A percentile compares a stretch with the other conserved stretches of the same genome.
Conservation (phyloP, 2,329 filamentous ascomycete species). For the Claviceps humidiphila region DNA sequence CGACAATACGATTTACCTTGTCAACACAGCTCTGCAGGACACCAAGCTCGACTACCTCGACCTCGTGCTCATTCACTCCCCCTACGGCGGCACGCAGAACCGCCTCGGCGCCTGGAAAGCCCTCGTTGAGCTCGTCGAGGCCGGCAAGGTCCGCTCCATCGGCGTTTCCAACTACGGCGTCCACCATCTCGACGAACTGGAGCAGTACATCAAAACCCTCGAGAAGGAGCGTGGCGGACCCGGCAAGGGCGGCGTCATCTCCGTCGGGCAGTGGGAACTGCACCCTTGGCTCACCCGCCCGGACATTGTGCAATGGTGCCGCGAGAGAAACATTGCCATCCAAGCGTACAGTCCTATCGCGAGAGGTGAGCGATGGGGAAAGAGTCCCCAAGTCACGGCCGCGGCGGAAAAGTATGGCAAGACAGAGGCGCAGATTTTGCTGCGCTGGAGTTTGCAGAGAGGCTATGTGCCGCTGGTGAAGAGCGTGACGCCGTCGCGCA, state of each 20-base stretch:
- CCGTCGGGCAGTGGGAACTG: constrained; percentile 78
- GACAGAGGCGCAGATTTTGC: constrained; percentile 61
- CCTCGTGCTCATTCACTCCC: constrained; percentile 49
- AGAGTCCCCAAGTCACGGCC: constrained; percentile 44
- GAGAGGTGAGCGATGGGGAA: constrained; percentile 56
- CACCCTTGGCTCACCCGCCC: constrained; percentile 77
- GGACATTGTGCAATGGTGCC: constrained; percentile 70
- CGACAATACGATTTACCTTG: constrained; percentile 46
- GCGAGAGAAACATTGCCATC: constrained; percentile 45
- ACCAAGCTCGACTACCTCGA: constrained; percentile 55
- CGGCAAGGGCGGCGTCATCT: constrained; percentile 58
- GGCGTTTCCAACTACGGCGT: constrained; percentile 55
- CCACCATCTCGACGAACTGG: constrained; percentile 47
- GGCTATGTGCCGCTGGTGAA: constrained; percentile 61
- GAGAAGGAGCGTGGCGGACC: constrained; percentile 46
- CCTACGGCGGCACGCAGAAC: constrained; percentile 40
- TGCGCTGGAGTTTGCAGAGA: constrained; percentile 75
- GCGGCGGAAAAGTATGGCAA: constrained; percentile 62
- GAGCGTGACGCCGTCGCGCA: constrained; percentile 54
- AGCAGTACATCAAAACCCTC: constrained; percentile 45
- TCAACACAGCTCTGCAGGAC: constrained; percentile 49
- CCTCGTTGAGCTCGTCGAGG: constrained; percentile 49
- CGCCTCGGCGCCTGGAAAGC: constrained; percentile 50
- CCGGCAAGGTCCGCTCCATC: constrained; percentile 46
- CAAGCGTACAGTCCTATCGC: constrained; percentile 52